A percentile compares a stretch with the other conserved stretches of the same genome.
Conservation (phyloP, 2,329 filamentous ascomycete species). For the Chrysosporium queenslandicum region DNA sequence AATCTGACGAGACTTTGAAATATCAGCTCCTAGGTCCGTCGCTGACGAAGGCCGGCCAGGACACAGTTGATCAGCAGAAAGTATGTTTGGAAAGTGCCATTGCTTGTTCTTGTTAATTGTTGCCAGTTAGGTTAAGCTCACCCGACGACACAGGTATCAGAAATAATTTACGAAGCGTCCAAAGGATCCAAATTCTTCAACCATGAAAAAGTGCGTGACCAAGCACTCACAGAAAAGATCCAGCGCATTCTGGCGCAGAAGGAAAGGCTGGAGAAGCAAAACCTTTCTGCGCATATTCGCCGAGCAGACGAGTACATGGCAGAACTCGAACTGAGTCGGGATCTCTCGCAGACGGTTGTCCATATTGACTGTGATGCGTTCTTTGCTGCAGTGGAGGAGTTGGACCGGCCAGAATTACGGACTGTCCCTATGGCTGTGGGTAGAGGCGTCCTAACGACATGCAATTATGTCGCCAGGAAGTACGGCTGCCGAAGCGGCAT, state of each 20-base stretch:
- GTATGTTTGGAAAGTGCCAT: constrained; percentile 32
- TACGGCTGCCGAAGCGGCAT: constrained; percentile 90
- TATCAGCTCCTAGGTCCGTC: constrained; percentile 85
- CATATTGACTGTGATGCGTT: constrained; percentile 98
- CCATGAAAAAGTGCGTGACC: constrained; percentile 75
- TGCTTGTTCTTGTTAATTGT: no score
- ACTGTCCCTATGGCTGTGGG: constrained; percentile 87
- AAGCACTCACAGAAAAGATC: constrained; percentile 75
- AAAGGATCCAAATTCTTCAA: constrained; percentile 96
- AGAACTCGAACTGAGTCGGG: constrained; percentile 66
- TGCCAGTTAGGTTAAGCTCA: no score
- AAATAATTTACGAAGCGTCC: constrained; percentile 93
- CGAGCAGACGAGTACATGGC: constrained; percentile 71
- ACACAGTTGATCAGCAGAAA: constrained; percentile 84
- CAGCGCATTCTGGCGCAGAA: constrained; percentile 67
- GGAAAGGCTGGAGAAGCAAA: constrained; percentile 60
- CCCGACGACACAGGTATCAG: constrained; percentile 56
- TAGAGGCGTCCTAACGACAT: constrained; percentile 57
- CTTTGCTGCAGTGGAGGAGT: constrained; percentile 84
- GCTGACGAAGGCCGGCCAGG: constrained; percentile 85
- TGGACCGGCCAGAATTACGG: constrained; percentile 73
- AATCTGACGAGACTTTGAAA: constrained; percentile 58
- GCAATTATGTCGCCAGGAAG: constrained; percentile 81
- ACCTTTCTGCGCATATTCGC: constrained; percentile 62
- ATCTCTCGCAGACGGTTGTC: constrained; percentile 74